phyloP scores from a whole-genome alignment of 208 protist genomes.

The Kentomonas sorsogonicus region DNA sequence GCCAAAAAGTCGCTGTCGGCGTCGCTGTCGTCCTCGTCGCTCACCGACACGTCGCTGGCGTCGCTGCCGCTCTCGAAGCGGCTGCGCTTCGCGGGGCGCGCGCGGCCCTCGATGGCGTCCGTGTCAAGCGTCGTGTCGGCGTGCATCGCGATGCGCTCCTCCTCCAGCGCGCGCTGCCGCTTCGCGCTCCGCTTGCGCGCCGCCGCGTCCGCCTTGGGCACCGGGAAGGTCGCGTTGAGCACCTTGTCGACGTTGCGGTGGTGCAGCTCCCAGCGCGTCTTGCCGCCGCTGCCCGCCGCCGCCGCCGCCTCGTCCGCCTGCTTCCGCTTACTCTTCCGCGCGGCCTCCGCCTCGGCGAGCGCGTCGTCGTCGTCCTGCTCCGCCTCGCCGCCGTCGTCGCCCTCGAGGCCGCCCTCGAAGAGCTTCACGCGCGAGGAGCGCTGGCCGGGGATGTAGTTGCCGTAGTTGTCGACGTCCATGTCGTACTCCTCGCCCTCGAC shows the following conservation, averaged over 20 bases:
- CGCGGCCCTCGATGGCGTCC: slow-evolving; percentile 8
- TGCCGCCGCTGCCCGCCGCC: no score
- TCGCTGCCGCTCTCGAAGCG: slow-evolving; percentile 45
- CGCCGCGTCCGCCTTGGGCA: slow-evolving; percentile 34
- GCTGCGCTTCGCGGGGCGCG: slow-evolving; percentile 16
- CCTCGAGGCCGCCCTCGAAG: slow-evolving; percentile 60
- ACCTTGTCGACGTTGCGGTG: slow-evolving; percentile 83
- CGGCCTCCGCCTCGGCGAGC: slow-evolving; percentile 25
- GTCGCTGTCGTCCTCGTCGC: slow-evolving; percentile 34
- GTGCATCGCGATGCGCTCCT: slow-evolving; percentile 72
- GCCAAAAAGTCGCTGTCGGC: slow-evolving; percentile 39
- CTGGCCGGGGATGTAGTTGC: slow-evolving; percentile 69
- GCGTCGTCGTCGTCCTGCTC: slow-evolving; percentile 24
- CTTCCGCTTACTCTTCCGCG: slow-evolving; percentile 17
- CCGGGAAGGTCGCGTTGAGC: slow-evolving; percentile 79
- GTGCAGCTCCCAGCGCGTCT: slow-evolving; percentile 75
- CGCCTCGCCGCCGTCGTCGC: slow-evolving; percentile 33
- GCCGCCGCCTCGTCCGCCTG: no score
- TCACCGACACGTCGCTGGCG: slow-evolving; percentile 28
- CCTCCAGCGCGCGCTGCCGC: slow-evolving; percentile 46
- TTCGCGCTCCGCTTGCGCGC: slow-evolving; percentile 28
- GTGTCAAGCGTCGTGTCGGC: slow-evolving; percentile 26
- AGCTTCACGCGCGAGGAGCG: slow-evolving; percentile 66
- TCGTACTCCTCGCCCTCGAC: slow-evolving; percentile 71
- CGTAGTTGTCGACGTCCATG: slow-evolving; percentile 88